Conservation (phyloP, 2,329 filamentous ascomycete species). For the Colletotrichum sp. region DNA sequence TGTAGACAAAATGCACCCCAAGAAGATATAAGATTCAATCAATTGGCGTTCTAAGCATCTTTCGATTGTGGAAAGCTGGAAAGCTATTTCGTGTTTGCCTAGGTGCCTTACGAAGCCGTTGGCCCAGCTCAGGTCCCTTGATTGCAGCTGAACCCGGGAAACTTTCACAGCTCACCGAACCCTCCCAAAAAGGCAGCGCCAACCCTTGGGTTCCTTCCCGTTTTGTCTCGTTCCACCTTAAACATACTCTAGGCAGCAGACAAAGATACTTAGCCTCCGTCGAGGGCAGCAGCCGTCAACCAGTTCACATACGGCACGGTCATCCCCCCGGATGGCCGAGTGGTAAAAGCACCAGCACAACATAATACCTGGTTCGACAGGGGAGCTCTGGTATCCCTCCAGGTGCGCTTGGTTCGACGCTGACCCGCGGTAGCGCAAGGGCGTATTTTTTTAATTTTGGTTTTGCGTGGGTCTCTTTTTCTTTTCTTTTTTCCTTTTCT, state of each 20-base stretch:
- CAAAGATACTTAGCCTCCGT: not conserved
- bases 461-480: too few relatives aligned
- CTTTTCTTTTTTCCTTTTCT: not conserved
- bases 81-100: not conserved
- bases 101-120: not conserved
- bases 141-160: not conserved
- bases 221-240: accelerated
- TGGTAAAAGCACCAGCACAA: not conserved
- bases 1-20: not conserved
- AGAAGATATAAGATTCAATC: not conserved
- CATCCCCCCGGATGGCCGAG: not conserved
- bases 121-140: not conserved
- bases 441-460: not conserved
- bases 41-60: not conserved
- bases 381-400: not conserved
- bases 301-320: not conserved
- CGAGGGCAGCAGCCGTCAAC: accelerated
- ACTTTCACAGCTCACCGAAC: not conserved
- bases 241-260: not conserved
- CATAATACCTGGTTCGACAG: not conserved
- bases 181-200: not conserved
- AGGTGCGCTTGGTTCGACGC: not conserved
- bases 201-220: not conserved
- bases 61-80: not conserved
- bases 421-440: not conserved